phyloP scores from a whole-genome alignment of 805 yeast genomes.

The Monosporozyma solicola region DNA sequence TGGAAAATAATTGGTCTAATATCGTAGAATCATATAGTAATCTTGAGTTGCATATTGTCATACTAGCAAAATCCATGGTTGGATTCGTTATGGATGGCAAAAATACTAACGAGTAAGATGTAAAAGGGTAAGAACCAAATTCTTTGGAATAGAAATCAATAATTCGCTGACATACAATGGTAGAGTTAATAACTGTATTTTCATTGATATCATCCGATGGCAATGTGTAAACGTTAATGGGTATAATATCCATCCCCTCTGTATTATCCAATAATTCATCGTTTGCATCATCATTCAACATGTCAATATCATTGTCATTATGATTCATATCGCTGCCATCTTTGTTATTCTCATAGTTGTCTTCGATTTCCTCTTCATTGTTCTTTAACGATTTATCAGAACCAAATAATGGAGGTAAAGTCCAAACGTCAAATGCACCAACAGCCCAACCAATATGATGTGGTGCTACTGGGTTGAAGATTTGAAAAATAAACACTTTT shows the following conservation, averaged over 20 bases:
- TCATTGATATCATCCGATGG: constrained; percentile 41
- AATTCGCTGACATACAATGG: constrained; percentile 67
- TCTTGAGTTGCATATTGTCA: constrained; percentile 51
- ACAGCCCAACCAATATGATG: constrained; percentile 94
- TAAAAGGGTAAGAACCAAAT: constrained; percentile 88
- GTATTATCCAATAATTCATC: constrained; percentile 24
- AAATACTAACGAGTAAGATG: constrained; percentile 70
- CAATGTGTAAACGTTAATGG: constrained; percentile 53
- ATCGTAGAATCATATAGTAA: constrained; percentile 62
- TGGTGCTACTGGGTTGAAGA: constrained; percentile 80
- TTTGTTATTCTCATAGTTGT: background rate
- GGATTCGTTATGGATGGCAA: constrained; percentile 46
- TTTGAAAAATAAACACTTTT: constrained; percentile 62
- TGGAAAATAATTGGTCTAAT: constrained; percentile 68
- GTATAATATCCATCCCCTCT: constrained; percentile 37
- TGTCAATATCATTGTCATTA: constrained; percentile 25
- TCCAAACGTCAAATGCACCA: constrained; percentile 67
- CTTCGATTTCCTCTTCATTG: constrained; percentile 5
- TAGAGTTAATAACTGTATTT: constrained; percentile 55
- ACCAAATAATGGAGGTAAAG: constrained; percentile 18
- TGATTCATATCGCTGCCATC: constrained; percentile 2
- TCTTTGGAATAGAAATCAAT: constrained; percentile 78
- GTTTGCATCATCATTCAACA: constrained; percentile 1
- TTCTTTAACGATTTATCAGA: constrained; percentile 31
- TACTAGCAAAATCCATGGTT: constrained; percentile 50